These are phyloP conservation scores for Lactarius sanguifluus DNA, from an alignment of 768 basidiomycete species.

Conservation along the genomic window DNA sequence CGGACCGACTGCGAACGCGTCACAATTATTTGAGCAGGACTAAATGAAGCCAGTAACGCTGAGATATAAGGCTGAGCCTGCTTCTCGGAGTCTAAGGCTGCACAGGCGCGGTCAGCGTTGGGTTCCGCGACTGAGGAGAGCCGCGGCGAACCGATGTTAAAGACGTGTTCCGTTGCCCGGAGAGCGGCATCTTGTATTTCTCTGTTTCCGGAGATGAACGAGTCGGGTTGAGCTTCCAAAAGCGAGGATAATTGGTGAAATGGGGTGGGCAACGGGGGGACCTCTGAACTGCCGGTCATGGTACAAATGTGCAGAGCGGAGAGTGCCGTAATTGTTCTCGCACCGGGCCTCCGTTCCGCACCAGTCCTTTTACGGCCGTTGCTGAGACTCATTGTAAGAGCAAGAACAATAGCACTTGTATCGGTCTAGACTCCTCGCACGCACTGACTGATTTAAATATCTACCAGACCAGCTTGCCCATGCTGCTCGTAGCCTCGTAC, in stretches of 20 bases:
- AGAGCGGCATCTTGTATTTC: slow-evolving; percentile 60
- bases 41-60: slow-evolving; percentile 64
- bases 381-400: background rate
- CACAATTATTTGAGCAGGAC: slow-evolving; percentile 66
- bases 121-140: background rate
- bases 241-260: slow-evolving; percentile 53
- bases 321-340: background rate
- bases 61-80: slow-evolving; percentile 63
- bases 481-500: no score
- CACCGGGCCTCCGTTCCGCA: background rate
- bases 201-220: slow-evolving; percentile 52
- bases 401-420: slow-evolving; percentile 15
- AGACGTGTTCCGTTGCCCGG: slow-evolving; percentile 68
- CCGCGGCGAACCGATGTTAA: slow-evolving; percentile 62
- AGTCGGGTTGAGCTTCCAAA: slow-evolving; percentile 54
- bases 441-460: slow-evolving; percentile 15
- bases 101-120: slow-evolving; percentile 12
- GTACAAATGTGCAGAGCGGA: slow-evolving; percentile 1
- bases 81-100: slow-evolving; percentile 69
- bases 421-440: background rate
- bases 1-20: slow-evolving; percentile 65
- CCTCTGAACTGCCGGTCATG: slow-evolving; percentile 20
- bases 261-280: slow-evolving; percentile 38
- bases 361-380: background rate
- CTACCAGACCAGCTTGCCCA: no score